Evolutionary conservation across 805 yeast genomes (phyloP).

Genomic region (Ogataea polymorpha): DNA sequence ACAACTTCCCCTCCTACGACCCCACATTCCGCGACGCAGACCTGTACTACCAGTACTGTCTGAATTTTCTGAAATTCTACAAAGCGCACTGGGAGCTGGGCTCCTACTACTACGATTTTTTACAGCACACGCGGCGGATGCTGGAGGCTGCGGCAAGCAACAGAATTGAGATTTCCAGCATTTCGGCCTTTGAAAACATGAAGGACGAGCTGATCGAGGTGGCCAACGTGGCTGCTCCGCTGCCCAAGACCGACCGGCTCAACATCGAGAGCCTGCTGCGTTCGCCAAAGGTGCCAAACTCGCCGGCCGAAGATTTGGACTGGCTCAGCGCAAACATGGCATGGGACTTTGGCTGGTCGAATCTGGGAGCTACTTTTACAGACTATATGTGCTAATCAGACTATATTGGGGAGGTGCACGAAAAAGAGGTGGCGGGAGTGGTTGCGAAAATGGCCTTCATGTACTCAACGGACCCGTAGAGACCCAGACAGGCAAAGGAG

Average conservation of each 20-base stretch:
- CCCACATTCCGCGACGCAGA: constrained; percentile 13
- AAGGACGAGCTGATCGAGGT: constrained; percentile 19
- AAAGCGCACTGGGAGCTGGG: constrained; percentile 19
- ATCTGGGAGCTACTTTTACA: constrained; percentile 2
- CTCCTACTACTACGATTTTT: constrained; percentile 12
- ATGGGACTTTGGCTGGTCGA: constrained; percentile 11
- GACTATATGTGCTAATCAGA: neutral
- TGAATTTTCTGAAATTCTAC: constrained; percentile 9
- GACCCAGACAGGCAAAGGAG: constrained; percentile 30
- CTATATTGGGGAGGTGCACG: constrained; percentile 30
- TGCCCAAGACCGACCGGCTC: constrained; percentile 12
- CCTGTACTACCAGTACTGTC: constrained; percentile 11
- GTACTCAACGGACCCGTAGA: constrained; percentile 29
- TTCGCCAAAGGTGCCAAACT: constrained; percentile 3
- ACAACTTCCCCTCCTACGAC: constrained; percentile 16
- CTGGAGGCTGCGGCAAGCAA: constrained; percentile 16
- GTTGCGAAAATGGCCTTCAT: constrained; percentile 26
- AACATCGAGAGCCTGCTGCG: constrained; percentile 10
- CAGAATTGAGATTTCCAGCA: constrained; percentile 11
- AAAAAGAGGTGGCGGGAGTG: constrained; percentile 30
- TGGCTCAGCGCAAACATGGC: constrained; percentile 7
- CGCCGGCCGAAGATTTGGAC: constrained; percentile 3
- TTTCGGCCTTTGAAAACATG: constrained; percentile 17
- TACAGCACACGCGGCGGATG: constrained; percentile 11
- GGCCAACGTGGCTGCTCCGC: constrained; percentile 19